These are phyloP conservation scores for Venturia asperata DNA, from an alignment of 2,329 filamentous ascomycete genomes.

Conservation along the genomic window DNA sequence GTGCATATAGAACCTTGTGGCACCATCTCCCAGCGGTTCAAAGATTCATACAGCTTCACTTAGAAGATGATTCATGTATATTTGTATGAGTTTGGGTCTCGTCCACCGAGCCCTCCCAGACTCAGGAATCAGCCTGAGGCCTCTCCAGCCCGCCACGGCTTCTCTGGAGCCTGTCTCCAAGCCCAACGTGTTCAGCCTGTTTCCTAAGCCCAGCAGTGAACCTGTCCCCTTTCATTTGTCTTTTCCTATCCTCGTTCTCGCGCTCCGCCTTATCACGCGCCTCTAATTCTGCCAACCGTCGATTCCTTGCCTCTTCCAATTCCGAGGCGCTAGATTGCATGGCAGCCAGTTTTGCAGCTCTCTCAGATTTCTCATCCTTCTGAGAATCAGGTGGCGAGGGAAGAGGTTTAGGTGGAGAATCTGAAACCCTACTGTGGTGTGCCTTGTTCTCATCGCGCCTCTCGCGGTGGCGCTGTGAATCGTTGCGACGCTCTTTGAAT, in stretches of 20 bases:
- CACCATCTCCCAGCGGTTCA: neutral
- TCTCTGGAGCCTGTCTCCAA: slow-evolving; percentile 16
- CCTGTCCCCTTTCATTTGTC: slow-evolving; percentile 12
- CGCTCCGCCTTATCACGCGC: slow-evolving; percentile 13
- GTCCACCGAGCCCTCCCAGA: neutral
- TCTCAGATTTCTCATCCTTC: slow-evolving; percentile 12
- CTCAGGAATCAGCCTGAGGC: slow-evolving; percentile 1
- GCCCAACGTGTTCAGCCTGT: slow-evolving; percentile 17
- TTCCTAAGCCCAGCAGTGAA: slow-evolving; percentile 9
- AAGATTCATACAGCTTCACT: neutral
- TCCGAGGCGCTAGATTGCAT: slow-evolving; percentile 19
- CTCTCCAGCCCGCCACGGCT: slow-evolving; percentile 16
- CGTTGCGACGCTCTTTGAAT: neutral
- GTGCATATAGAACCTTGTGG: no score
- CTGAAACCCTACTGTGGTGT: neutral
- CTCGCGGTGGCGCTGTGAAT: slow-evolving; percentile 8
- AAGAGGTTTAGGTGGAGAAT: neutral
- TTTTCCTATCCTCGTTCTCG: slow-evolving; percentile 15
- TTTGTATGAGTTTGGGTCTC: neutral
- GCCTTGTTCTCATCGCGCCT: neutral
- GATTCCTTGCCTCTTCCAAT: slow-evolving; percentile 18
- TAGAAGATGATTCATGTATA: no score
- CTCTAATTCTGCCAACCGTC: slow-evolving; percentile 19
- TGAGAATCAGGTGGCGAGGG: slow-evolving; percentile 10
- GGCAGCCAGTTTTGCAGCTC: slow-evolving; percentile 20